A percentile compares a stretch with the other conserved stretches of the same genome.
These are phyloP conservation scores for Quercus gilva DNA, from an alignment of 306 rosid genomes.

Conservation along the genomic window DNA sequence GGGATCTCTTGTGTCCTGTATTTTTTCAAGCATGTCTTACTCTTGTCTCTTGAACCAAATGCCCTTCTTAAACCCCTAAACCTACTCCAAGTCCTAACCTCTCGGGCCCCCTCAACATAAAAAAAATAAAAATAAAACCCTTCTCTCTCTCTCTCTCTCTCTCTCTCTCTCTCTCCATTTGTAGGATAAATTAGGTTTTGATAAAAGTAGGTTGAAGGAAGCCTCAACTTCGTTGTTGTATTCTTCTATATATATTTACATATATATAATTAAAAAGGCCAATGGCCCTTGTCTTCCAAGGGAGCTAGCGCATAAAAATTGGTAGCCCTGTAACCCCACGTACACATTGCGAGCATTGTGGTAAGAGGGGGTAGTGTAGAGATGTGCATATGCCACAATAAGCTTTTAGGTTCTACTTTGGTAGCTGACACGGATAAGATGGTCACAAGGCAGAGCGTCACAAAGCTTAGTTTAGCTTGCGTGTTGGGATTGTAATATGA, in stretches of 20 bases:
- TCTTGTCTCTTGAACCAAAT: not conserved
- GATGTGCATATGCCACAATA: not conserved
- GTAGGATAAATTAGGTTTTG: not conserved
- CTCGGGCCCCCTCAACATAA: not conserved
- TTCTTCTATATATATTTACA: not conserved
- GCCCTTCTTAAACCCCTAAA: not conserved
- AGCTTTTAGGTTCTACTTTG: conserved; percentile 9
- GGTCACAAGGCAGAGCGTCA: conserved; percentile 26
- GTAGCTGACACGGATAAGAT: conserved; percentile 33
- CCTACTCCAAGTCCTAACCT: not conserved
- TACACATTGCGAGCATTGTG: not conserved
- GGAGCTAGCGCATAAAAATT: not conserved
- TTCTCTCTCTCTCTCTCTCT: not conserved
- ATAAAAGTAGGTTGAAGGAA: not conserved
- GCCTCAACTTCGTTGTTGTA: not conserved
- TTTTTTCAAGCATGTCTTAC: conserved; percentile 6
- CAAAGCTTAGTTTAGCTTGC: conserved; percentile 20
- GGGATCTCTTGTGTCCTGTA: conserved; percentile 34
- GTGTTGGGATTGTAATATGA: conserved; percentile 16
- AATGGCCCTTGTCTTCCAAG: not conserved
- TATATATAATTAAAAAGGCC: not conserved
- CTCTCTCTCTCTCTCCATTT: not conserved
- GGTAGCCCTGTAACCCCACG: not conserved
- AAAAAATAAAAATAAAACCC: not conserved
- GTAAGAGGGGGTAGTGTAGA: not conserved